A percentile compares a stretch with the other conserved stretches of the same genome.
These are phyloP conservation scores for Calonectria pseudoreteaudii DNA, from an alignment of 2,329 filamentous ascomycete species.

Conservation along the genomic window DNA sequence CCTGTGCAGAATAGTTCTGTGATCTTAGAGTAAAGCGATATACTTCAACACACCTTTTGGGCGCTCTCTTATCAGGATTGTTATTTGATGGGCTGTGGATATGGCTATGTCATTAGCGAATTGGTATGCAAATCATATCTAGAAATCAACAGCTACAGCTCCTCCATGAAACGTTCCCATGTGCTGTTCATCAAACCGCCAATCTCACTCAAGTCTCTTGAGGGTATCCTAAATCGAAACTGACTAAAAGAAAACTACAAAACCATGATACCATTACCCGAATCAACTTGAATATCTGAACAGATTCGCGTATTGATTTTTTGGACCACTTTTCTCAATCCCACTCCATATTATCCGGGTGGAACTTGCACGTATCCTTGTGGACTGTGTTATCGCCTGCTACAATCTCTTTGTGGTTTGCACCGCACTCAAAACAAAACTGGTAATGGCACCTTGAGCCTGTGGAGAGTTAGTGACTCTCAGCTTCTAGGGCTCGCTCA, in stretches of 20 bases:
- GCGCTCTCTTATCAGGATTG: background rate
- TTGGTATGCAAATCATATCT: background rate
- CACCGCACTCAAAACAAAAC: constrained; percentile 53
- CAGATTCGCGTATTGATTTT: too few species aligned
- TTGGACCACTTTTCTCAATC: background rate
- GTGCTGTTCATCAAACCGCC: background rate
- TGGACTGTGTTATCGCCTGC: constrained; percentile 49
- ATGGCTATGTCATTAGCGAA: background rate
- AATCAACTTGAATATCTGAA: background rate
- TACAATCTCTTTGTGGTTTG: constrained; percentile 47
- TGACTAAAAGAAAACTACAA: background rate
- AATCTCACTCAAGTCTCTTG: background rate
- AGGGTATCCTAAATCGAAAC: background rate
- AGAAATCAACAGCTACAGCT: background rate
- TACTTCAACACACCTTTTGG: background rate
- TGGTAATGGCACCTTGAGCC: constrained; percentile 45
- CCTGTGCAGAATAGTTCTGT: constrained; percentile 15
- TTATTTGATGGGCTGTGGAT: background rate
- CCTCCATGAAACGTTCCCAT: too few species aligned
- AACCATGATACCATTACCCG: background rate
- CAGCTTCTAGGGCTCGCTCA: background rate
- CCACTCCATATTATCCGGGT: constrained; percentile 38
- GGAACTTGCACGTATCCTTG: constrained; percentile 44
- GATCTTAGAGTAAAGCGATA: background rate
- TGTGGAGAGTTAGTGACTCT: constrained; percentile 30